These are phyloP conservation scores for Apostasia ramifera DNA, from an alignment of 106 monocot species.

Conservation along the genomic window DNA sequence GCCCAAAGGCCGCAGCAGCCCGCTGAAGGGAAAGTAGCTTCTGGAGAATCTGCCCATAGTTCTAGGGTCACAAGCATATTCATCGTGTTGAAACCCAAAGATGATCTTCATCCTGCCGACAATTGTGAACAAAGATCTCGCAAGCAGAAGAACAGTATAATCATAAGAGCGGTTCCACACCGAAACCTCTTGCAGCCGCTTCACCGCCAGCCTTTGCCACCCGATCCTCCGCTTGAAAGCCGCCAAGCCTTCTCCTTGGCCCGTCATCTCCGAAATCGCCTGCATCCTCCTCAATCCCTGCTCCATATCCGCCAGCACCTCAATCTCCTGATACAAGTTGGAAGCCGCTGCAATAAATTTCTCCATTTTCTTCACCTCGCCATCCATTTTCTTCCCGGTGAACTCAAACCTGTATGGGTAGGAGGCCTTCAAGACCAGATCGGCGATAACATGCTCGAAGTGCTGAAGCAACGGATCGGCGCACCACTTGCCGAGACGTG, in stretches of 20 bases:
- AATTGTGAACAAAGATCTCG: conserved; percentile 60
- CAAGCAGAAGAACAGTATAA: conserved; percentile 43
- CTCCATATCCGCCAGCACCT: conserved; percentile 65
- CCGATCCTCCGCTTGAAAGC: conserved; percentile 39
- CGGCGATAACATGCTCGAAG: conserved; percentile 32
- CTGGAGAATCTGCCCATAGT: conserved; percentile 6
- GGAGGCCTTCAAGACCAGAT: conserved; percentile 18
- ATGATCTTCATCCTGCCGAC: conserved; percentile 26
- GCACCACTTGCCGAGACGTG: conserved; percentile 41
- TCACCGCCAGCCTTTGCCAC: conserved; percentile 63
- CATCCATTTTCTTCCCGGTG: conserved; percentile 30
- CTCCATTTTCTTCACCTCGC: conserved; percentile 65
- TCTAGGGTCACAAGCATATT: neutral
- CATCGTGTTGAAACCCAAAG: conserved; percentile 19
- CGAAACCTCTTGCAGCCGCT: conserved; percentile 39
- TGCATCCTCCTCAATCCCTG: conserved; percentile 30
- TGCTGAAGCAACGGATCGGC: conserved; percentile 43
- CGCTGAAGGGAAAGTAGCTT: conserved; percentile 13
- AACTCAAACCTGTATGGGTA: conserved; percentile 26
- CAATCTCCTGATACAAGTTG: conserved; percentile 57
- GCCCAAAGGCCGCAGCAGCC: conserved; percentile 5
- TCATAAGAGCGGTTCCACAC: conserved; percentile 64
- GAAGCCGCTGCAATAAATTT: conserved; percentile 30
- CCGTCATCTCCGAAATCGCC: conserved; percentile 2
- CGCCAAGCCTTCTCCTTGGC: neutral